These are phyloP conservation scores for Sphaerulina vaccinii DNA, from an alignment of 2,329 filamentous ascomycete species.

Conservation along the genomic window DNA sequence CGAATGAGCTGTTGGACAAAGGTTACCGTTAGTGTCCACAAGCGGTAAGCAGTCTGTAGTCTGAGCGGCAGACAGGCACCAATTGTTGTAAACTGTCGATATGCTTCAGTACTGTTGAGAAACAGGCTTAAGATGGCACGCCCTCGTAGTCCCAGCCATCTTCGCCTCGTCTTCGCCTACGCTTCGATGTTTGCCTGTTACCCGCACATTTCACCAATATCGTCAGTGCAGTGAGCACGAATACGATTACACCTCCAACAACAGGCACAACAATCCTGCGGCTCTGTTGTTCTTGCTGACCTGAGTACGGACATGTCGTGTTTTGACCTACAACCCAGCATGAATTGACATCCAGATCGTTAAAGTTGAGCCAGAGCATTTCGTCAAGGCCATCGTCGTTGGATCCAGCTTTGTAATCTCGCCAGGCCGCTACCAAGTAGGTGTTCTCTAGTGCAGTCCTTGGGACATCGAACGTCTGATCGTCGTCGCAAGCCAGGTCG, in stretches of 20 bases:
- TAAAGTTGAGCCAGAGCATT: slow-evolving; percentile 60
- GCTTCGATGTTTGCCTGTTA: slow-evolving; percentile 55
- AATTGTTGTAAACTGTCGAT: too few species aligned
- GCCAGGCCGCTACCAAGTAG: slow-evolving; percentile 49
- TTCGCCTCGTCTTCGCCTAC: slow-evolving; percentile 44
- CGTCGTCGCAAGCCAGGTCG: slow-evolving; percentile 48
- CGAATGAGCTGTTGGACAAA: too few species aligned
- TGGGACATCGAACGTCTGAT: slow-evolving; percentile 56
- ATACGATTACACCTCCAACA: slow-evolving; percentile 62
- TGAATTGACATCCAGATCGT: slow-evolving; percentile 54
- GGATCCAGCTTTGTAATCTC: slow-evolving; percentile 11
- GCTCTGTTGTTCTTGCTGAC: slow-evolving; percentile 37
- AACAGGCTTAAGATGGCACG: slow-evolving; percentile 48
- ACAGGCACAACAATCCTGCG: slow-evolving; percentile 59
- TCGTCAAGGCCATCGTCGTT: slow-evolving; percentile 31
- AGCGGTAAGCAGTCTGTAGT: too few species aligned
- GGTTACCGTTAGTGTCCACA: too few species aligned
- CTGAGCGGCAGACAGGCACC: too few species aligned
- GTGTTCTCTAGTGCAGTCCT: slow-evolving; percentile 63
- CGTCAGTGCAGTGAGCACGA: slow-evolving; percentile 60
- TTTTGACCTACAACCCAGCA: slow-evolving; percentile 63
- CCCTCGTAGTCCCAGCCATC: slow-evolving; percentile 67
- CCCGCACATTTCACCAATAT: slow-evolving; percentile 64
- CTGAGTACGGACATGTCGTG: slow-evolving; percentile 58
- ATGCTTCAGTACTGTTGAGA: not conserved